A percentile compares a stretch with the other conserved stretches of the same genome.
These are phyloP conservation scores for Phoma sp. DNA, from an alignment of 2,329 filamentous ascomycete species.

Conservation along the genomic window DNA sequence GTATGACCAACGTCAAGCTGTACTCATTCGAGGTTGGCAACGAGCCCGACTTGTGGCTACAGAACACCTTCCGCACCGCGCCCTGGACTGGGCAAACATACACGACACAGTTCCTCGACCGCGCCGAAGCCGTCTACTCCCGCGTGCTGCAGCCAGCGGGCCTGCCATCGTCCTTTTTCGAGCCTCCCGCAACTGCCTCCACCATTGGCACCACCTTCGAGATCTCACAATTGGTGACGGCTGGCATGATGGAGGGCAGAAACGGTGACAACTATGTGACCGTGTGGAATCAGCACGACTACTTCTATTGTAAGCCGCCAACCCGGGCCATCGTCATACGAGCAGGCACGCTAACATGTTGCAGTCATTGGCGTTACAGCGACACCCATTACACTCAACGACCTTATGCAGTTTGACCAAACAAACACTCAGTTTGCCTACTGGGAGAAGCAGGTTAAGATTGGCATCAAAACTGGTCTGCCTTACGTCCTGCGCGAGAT, in stretches of 20 bases:
- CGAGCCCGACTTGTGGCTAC: slow-evolving; percentile 51
- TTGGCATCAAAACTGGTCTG: slow-evolving; percentile 51
- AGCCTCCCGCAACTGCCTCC: slow-evolving; percentile 57
- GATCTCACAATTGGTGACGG: slow-evolving; percentile 50
- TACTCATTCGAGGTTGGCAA: slow-evolving; percentile 54
- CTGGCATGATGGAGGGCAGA: slow-evolving; percentile 48
- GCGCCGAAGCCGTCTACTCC: slow-evolving; percentile 53
- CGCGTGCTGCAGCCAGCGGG: slow-evolving; percentile 53
- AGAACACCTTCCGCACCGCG: slow-evolving; percentile 55
- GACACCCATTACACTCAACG: slow-evolving; percentile 52
- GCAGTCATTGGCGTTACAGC: slow-evolving; percentile 55
- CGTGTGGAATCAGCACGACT: slow-evolving; percentile 62
- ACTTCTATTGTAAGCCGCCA: slow-evolving; percentile 54
- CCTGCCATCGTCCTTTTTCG: slow-evolving; percentile 55
- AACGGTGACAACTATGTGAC: slow-evolving; percentile 50
- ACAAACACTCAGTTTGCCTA: slow-evolving; percentile 57
- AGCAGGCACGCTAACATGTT: slow-evolving; percentile 20
- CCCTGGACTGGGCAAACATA: slow-evolving; percentile 54
- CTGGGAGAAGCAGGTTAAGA: slow-evolving; percentile 54
- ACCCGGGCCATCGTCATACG: neutral
- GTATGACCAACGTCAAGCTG: slow-evolving; percentile 48
- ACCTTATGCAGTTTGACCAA: slow-evolving; percentile 54
- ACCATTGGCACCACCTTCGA: slow-evolving; percentile 60
- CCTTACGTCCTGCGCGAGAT: slow-evolving; percentile 61
- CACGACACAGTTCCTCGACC: slow-evolving; percentile 54